A percentile compares a stretch with the other conserved stretches of the same genome.
Evolutionary conservation across 345 rosid species (phyloP).

Genomic region (Linum usitatissimum): DNA sequence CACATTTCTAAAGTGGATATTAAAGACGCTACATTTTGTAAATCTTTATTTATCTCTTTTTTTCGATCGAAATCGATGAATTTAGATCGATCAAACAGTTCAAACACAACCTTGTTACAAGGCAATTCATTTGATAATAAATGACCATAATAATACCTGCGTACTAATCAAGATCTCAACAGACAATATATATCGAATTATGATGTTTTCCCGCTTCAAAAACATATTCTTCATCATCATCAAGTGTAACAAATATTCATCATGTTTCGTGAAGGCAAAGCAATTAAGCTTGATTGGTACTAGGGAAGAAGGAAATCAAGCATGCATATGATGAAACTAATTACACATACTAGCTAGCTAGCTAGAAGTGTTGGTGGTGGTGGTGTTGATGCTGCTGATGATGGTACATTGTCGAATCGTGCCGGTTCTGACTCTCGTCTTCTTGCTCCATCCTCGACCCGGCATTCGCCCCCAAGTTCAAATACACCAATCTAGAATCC

Average conservation of each 20-base stretch:
- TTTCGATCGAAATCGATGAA: too few relatives aligned
- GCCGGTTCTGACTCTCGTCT: constrained; percentile 50
- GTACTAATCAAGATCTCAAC: too few relatives aligned
- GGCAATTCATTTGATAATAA: too few relatives aligned
- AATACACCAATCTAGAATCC: constrained; percentile 86
- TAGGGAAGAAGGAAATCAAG: neutral
- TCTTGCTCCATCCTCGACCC: constrained; percentile 52
- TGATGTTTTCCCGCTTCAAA: too few relatives aligned
- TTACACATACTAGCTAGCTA: constrained; percentile 9
- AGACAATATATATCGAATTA: too few relatives aligned
- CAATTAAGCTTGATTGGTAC: too few relatives aligned
- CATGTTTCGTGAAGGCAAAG: too few relatives aligned
- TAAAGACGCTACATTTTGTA: constrained; percentile 7
- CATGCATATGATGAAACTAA: neutral
- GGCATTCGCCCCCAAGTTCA: constrained; percentile 71
- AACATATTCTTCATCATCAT: too few relatives aligned
- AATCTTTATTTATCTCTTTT: neutral
- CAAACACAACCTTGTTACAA: too few relatives aligned
- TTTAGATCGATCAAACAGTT: too few relatives aligned
- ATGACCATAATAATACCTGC: too few relatives aligned
- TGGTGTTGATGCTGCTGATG: constrained; percentile 34
- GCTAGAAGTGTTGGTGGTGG: constrained; percentile 38
- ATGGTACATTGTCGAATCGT: constrained; percentile 60
- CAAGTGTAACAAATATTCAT: too few relatives aligned
- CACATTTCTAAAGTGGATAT: constrained; percentile 5